Percentiles rank a stretch among this genome's conserved stretches.
Evolutionary conservation across 306 rosid species (phyloP).

Genomic region (Canavalia gladiata): DNA sequence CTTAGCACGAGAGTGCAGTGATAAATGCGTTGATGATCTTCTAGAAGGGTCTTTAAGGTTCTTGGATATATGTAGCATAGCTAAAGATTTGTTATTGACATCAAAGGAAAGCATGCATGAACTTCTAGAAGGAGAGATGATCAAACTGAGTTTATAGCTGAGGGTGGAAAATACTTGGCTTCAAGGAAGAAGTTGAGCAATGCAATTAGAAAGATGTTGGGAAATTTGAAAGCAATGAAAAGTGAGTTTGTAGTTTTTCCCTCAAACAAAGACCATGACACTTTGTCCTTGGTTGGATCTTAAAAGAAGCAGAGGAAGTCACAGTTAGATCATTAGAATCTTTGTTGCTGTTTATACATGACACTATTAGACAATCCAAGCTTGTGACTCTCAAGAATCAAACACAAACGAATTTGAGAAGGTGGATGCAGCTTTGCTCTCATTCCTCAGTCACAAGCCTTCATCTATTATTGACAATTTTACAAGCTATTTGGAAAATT

Average conservation of each 20-base stretch:
- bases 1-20: slow-evolving; percentile 7
- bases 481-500: neutral
- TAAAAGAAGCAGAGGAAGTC: slow-evolving; percentile 37
- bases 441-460: slow-evolving; percentile 16
- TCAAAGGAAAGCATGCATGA: slow-evolving; percentile 36
- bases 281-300: slow-evolving; percentile 3
- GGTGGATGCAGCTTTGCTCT: slow-evolving; percentile 44
- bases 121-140: slow-evolving; percentile 26
- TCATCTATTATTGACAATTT: neutral
- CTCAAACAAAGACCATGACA: neutral
- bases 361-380: slow-evolving; percentile 32
- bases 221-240: slow-evolving; percentile 3
- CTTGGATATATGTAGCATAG: slow-evolving; percentile 31
- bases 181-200: slow-evolving; percentile 38
- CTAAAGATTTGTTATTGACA: slow-evolving; percentile 16
- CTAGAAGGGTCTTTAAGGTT: slow-evolving; percentile 40
- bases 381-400: slow-evolving; percentile 42
- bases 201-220: slow-evolving; percentile 4
- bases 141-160: neutral
- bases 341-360: slow-evolving; percentile 37
- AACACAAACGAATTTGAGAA: slow-evolving; percentile 29
- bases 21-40: slow-evolving; percentile 13
- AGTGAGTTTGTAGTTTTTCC: neutral
- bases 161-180: slow-evolving; percentile 41
- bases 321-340: slow-evolving; percentile 40